A percentile compares a stretch with the other conserved stretches of the same genome.
Evolutionary conservation across 805 yeast species (phyloP).

Genomic region (Millerozyma miso): DNA sequence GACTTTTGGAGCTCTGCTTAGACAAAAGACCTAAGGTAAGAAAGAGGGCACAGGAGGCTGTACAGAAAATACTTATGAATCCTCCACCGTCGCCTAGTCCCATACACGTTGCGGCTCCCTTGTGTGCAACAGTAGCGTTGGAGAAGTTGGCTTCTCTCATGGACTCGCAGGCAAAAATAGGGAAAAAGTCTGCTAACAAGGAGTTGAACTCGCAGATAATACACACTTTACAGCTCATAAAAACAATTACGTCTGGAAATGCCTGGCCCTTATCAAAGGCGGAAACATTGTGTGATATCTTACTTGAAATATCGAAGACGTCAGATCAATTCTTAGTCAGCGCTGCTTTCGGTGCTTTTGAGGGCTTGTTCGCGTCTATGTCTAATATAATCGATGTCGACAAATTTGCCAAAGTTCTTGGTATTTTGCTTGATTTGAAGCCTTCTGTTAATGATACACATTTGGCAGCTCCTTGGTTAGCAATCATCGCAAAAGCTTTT

Average conservation of each 20-base stretch:
- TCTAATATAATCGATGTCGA: constrained; percentile 56
- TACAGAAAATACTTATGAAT: constrained; percentile 55
- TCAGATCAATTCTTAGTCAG: constrained; percentile 83
- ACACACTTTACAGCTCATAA: constrained; percentile 74
- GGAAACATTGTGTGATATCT: constrained; percentile 68
- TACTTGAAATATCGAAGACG: constrained; percentile 73
- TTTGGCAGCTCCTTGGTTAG: constrained; percentile 91
- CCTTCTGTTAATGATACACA: constrained; percentile 82
- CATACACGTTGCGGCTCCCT: constrained; percentile 70
- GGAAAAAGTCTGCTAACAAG: constrained; percentile 37
- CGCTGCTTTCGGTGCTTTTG: constrained; percentile 79
- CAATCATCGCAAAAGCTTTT: constrained; percentile 82
- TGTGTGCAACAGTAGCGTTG: constrained; percentile 67
- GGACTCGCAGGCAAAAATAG: constrained; percentile 22
- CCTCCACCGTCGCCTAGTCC: constrained; percentile 77
- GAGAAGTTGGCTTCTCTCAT: constrained; percentile 47
- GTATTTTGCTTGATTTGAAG: constrained; percentile 69
- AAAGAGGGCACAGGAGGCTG: constrained; percentile 89
- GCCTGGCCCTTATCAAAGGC: constrained; percentile 78
- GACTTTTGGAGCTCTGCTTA: constrained; percentile 69
- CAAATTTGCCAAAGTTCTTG: constrained; percentile 59
- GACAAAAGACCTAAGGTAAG: constrained; percentile 95
- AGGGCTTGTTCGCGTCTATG: constrained; percentile 69
- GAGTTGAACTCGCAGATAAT: constrained; percentile 58
- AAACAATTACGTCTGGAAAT: constrained; percentile 63